These are phyloP conservation scores for Aspergillus niger DNA, from an alignment of 2,329 filamentous ascomycete genomes.

Conservation along the genomic window DNA sequence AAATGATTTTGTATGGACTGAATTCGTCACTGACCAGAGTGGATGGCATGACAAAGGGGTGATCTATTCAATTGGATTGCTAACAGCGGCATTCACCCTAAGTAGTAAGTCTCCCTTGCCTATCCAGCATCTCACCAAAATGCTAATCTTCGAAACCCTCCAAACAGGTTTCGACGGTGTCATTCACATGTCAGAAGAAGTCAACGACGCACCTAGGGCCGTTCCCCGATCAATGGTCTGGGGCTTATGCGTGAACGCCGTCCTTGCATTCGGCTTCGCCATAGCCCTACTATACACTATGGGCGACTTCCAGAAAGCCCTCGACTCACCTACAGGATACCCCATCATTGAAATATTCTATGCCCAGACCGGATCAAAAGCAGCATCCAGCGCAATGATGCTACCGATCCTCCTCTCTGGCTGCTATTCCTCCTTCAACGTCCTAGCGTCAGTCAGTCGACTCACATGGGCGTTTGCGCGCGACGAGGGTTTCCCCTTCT, in stretches of 20 bases:
- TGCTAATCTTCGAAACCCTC: background rate
- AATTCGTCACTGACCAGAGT: conserved; percentile 28
- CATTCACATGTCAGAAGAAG: conserved; percentile 51
- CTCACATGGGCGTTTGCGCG: conserved; percentile 49
- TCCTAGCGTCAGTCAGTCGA: conserved; percentile 39
- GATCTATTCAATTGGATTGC: conserved; percentile 18
- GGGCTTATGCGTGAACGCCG: conserved; percentile 49
- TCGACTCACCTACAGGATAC: background rate
- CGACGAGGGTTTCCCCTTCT: conserved; percentile 46
- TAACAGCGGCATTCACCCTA: conserved; percentile 20
- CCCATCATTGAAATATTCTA: conserved; percentile 6
- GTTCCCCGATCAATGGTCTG: conserved; percentile 51
- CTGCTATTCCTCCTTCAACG: conserved; percentile 24
- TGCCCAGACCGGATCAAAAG: background rate
- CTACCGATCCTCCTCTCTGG: background rate
- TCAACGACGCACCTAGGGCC: conserved; percentile 48
- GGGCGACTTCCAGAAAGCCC: background rate
- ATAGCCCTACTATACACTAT: conserved; percentile 21
- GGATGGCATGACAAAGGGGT: conserved; percentile 13
- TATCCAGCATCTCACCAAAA: background rate
- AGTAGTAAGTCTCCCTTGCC: conserved; percentile 15
- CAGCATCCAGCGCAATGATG: conserved; percentile 3
- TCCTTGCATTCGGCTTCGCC: conserved; percentile 46
- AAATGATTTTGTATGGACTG: conserved; percentile 28
- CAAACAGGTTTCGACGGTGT: conserved; percentile 28